Evolutionary conservation across 2,329 filamentous ascomycete species (phyloP).

Genomic region (Bipolaris bicolor): DNA sequence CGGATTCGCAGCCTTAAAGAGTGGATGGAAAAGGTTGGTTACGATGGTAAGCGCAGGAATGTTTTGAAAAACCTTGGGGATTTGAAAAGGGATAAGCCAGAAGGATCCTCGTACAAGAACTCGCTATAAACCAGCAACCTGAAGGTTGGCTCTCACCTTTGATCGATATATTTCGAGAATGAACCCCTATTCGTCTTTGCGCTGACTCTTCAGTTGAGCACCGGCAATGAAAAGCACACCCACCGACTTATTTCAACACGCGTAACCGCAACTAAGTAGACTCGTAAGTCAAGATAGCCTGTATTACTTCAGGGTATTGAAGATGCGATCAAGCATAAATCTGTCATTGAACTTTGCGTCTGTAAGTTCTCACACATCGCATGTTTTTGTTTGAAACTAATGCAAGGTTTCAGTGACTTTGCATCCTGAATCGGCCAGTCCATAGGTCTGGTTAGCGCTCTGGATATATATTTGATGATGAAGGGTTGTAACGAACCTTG

Average conservation of each 20-base stretch:
- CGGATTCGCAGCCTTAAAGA: constrained; percentile 48
- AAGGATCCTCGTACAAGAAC: neutral
- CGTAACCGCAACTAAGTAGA: neutral
- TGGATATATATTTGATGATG: too few relatives aligned
- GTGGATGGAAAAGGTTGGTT: neutral
- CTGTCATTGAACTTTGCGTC: too few relatives aligned
- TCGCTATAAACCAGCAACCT: neutral
- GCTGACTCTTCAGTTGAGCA: neutral
- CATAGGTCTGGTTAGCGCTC: too few relatives aligned
- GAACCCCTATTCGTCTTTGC: neutral
- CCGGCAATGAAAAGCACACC: neutral
- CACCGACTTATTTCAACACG: neutral
- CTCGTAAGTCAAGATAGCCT: neutral
- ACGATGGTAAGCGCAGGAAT: neutral
- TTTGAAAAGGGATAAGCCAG: neutral
- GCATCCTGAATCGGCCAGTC: too few relatives aligned
- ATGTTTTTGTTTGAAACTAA: too few relatives aligned
- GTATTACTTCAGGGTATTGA: neutral
- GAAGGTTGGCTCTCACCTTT: neutral
- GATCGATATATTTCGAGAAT: neutral
- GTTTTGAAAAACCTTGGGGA: neutral
- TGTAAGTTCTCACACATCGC: too few relatives aligned
- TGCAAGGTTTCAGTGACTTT: too few relatives aligned
- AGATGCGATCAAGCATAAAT: too few relatives aligned
- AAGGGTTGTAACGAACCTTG: too few relatives aligned